phyloP scores from a whole-genome alignment of 2,329 filamentous ascomycete genomes.

The Aspergillus eucalypticola region DNA sequence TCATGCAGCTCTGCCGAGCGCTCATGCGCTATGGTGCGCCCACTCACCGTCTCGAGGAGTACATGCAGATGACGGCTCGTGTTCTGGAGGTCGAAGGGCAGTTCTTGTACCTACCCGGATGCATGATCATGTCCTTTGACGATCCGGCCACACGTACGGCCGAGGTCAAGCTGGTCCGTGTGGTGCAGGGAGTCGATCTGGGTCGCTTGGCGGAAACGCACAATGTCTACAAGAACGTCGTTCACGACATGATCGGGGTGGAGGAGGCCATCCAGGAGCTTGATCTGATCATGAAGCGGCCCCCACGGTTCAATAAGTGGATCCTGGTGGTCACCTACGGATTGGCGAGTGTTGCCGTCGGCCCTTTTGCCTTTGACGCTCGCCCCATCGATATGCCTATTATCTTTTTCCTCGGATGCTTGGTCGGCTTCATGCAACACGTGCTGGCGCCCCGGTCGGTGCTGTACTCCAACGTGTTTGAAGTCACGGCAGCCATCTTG shows the following conservation, averaged over 20 bases:
- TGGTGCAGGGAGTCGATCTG: constrained; percentile 43
- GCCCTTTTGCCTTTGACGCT: constrained; percentile 75
- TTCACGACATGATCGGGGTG: constrained; percentile 46
- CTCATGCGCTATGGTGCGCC: constrained; percentile 89
- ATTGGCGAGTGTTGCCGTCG: constrained; percentile 70
- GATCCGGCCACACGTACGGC: constrained; percentile 45
- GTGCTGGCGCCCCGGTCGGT: constrained; percentile 73
- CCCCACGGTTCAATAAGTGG: constrained; percentile 56
- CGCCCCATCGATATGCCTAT: constrained; percentile 76
- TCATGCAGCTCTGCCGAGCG: constrained; percentile 79
- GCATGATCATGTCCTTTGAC: constrained; percentile 67
- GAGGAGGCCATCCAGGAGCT: constrained; percentile 44
- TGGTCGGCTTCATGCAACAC: constrained; percentile 73
- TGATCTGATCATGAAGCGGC: constrained; percentile 55
- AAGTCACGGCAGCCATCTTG: constrained; percentile 62
- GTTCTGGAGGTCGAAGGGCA: constrained; percentile 85
- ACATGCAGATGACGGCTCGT: constrained; percentile 82
- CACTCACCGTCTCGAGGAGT: constrained; percentile 84
- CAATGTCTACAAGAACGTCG: constrained; percentile 47
- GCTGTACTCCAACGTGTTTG: constrained; percentile 63
- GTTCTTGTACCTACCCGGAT: constrained; percentile 70
- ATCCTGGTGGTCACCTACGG: constrained; percentile 67
- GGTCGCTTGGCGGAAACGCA: constrained; percentile 45
- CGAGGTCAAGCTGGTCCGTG: constrained; percentile 45
- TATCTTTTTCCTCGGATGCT: constrained; percentile 70